phyloP scores from a whole-genome alignment of 495 filamentous ascomycete species.

The Antarctomyces pellizariae region DNA sequence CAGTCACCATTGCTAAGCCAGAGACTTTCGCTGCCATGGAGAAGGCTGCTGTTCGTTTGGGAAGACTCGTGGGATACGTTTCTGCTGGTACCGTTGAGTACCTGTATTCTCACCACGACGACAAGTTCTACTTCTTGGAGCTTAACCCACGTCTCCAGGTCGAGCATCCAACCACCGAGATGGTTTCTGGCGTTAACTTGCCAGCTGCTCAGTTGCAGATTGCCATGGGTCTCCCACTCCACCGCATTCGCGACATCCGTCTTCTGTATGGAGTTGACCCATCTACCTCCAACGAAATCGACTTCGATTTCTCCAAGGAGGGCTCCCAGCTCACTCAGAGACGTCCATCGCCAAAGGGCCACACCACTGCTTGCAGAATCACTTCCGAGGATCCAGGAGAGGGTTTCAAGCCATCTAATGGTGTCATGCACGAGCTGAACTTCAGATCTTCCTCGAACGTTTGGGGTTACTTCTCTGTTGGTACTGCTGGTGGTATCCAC shows the following conservation, averaged over 20 bases:
- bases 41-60: conserved; percentile 82
- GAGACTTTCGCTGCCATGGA: conserved; percentile 90
- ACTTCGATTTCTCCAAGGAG: conserved; percentile 85
- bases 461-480: conserved; percentile 99
- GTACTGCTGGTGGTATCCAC: conserved; percentile 89
- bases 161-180: conserved; percentile 97
- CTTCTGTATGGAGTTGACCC: conserved; percentile 92
- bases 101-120: conserved; percentile 92
- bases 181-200: conserved; percentile 95
- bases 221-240: conserved; percentile 93
- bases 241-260: conserved; percentile 88
- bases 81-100: conserved; percentile 98
- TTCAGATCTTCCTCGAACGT: conserved; percentile 97
- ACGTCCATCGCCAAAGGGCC: conserved; percentile 76
- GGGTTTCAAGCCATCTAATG: conserved; percentile 97
- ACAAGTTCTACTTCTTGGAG: conserved; percentile 99
- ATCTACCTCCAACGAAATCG: conserved; percentile 62
- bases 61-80: conserved; percentile 87
- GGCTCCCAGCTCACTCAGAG: conserved; percentile 70
- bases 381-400: conserved; percentile 98
- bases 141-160: conserved; percentile 96
- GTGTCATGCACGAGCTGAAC: conserved; percentile 97
- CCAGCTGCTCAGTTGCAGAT: conserved; percentile 95
- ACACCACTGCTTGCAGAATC: conserved; percentile 96
- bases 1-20: conserved; percentile 80